Percentiles rank a stretch among this genome's conserved stretches.
Evolutionary conservation across 1,284 basidiomycete species (phyloP).

Genomic region (Irpex lacteus): DNA sequence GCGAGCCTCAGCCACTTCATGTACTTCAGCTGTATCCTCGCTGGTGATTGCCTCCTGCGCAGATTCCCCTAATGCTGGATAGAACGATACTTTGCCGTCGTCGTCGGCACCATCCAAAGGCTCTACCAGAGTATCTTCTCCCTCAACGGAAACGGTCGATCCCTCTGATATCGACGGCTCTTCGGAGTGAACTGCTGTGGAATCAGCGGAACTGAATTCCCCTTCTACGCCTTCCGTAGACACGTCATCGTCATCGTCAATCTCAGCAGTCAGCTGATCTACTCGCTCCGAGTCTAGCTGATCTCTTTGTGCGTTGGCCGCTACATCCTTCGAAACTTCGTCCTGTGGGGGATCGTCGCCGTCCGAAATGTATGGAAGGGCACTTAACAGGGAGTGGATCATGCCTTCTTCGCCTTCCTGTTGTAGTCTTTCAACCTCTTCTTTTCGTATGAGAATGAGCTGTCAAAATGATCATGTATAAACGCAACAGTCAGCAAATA

Average conservation of each 20-base stretch:
- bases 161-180: background rate
- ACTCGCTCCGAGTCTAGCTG: too few relatives aligned
- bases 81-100: background rate
- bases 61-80: background rate
- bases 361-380: constrained; percentile 63
- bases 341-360: constrained; percentile 26
- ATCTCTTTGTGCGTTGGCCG: background rate
- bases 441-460: constrained; percentile 62
- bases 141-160: background rate
- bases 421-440: constrained; percentile 52
- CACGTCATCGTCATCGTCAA: background rate
- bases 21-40: background rate
- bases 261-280: background rate
- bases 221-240: background rate
- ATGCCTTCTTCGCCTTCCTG: constrained; percentile 74
- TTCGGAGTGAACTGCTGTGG: background rate
- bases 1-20: background rate
- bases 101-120: background rate
- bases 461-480: constrained; percentile 24
- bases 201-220: background rate
- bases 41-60: background rate
- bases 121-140: background rate
- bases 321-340: background rate
- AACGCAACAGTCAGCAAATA: background rate
- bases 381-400: constrained; percentile 80